Conservation (phyloP, 345 rosid genomes). For the Mangifera indica region DNA sequence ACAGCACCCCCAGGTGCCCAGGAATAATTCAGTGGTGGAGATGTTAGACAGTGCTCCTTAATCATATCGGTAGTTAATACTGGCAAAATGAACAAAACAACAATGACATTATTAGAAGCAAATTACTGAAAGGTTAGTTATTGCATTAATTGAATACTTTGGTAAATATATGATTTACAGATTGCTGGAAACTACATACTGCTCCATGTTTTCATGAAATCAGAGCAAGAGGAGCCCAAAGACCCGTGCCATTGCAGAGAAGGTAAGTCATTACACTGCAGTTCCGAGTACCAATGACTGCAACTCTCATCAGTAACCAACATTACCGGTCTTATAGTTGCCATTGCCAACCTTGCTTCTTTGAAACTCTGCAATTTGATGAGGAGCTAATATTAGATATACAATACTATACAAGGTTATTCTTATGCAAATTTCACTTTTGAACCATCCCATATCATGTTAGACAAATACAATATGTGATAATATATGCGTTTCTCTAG, state of each 20-base stretch:
- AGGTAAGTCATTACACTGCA: slow-evolving; percentile 35
- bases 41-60: slow-evolving; percentile 16
- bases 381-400: background rate
- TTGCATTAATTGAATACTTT: background rate
- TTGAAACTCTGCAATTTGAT: slow-evolving; percentile 50
- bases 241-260: slow-evolving; percentile 67
- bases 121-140: background rate
- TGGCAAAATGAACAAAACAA: slow-evolving; percentile 29
- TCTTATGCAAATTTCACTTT: background rate
- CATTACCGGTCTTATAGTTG: slow-evolving; percentile 51
- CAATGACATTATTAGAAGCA: background rate
- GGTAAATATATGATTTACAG: background rate
- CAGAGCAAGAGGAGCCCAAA: slow-evolving; percentile 38
- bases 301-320: slow-evolving; percentile 68
- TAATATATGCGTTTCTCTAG: background rate
- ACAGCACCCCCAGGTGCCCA: slow-evolving; percentile 80
- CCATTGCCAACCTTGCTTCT: slow-evolving; percentile 67
- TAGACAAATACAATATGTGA: background rate
- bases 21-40: slow-evolving; percentile 29
- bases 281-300: slow-evolving; percentile 41
- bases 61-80: slow-evolving; percentile 49
- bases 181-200: slow-evolving; percentile 29
- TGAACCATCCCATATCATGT: background rate
- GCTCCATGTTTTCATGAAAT: slow-evolving; percentile 21
- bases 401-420: background rate